Percentiles rank a stretch among this genome's conserved stretches.
Evolutionary conservation across 805 yeast species (phyloP).

Genomic region (Hanseniaspora vineae): DNA sequence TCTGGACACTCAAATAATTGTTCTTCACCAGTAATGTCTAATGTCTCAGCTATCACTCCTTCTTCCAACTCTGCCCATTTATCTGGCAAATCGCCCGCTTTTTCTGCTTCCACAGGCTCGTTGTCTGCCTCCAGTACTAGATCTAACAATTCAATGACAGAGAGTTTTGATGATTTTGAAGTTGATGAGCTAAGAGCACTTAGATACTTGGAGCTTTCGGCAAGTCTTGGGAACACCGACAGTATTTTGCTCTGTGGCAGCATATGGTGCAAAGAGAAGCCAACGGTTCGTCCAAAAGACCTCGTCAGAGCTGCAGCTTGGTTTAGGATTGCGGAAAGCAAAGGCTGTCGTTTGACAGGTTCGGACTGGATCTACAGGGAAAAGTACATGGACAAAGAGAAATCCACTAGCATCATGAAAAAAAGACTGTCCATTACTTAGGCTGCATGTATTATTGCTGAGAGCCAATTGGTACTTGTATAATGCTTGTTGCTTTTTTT

Average conservation of each 20-base stretch:
- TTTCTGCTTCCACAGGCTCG: not conserved
- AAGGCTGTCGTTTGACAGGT: conserved; percentile 50
- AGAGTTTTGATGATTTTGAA: conserved; percentile 3
- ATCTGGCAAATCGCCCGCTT: too few relatives aligned
- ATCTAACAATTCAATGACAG: not conserved
- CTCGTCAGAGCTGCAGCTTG: conserved; percentile 52
- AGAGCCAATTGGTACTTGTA: too few relatives aligned
- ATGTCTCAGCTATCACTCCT: not conserved
- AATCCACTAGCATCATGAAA: not conserved
- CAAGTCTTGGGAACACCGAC: conserved; percentile 51
- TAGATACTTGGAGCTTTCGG: conserved; percentile 49
- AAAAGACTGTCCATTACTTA: not conserved
- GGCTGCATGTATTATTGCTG: too few relatives aligned
- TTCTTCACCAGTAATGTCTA: not conserved
- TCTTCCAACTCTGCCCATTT: not conserved
- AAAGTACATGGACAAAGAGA: conserved; percentile 34
- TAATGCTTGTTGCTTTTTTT: too few relatives aligned
- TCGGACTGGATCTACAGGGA: conserved; percentile 67
- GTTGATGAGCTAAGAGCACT: conserved; percentile 47
- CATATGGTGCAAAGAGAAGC: conserved; percentile 39
- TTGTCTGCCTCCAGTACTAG: not conserved
- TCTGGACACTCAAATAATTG: conserved; percentile 23
- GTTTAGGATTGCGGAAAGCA: conserved; percentile 50
- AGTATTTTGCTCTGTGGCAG: conserved; percentile 59
- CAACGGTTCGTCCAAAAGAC: conserved; percentile 38